Conservation (phyloP, 192 early-diverging fungal species). For the Backusella luteola region DNA sequence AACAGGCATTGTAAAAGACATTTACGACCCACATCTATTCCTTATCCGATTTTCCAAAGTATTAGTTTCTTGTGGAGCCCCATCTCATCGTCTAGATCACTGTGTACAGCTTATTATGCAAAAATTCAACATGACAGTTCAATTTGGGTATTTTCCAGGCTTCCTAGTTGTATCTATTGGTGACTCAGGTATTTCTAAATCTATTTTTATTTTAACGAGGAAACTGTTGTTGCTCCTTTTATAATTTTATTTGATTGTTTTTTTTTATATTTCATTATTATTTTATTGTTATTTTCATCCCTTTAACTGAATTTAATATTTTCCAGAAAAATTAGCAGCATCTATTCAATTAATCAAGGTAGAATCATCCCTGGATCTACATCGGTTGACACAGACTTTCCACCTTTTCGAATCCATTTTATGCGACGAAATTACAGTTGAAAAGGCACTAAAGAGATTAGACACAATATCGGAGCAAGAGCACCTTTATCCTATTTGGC, state of each 20-base stretch:
- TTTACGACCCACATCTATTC: neutral
- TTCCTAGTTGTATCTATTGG: conserved; percentile 21
- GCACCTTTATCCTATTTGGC: conserved; percentile 14
- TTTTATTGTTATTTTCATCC: neutral
- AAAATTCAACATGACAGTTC: conserved; percentile 9
- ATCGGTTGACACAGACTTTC: conserved; percentile 9
- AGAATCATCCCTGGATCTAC: conserved; percentile 10
- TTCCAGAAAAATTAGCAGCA: conserved; percentile 8
- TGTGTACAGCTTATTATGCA: conserved; percentile 12
- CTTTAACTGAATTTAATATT: neutral
- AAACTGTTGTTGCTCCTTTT: neutral
- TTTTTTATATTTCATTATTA: conserved; percentile 1
- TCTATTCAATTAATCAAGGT: conserved; percentile 22
- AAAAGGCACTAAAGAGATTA: conserved; percentile 5
- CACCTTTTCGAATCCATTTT: conserved; percentile 21
- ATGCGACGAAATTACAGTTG: conserved; percentile 11
- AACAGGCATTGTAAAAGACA: neutral
- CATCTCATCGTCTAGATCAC: conserved; percentile 23
- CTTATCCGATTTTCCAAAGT: conserved; percentile 13
- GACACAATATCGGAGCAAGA: neutral
- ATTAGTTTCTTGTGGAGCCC: conserved; percentile 8
- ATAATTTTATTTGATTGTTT: neutral
- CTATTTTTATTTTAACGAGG: neutral
- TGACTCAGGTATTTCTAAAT: conserved; percentile 12
- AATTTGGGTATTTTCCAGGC: conserved; percentile 26